These are phyloP conservation scores for Pachyrhizus erosus DNA, from an alignment of 306 rosid genomes.

Conservation along the genomic window DNA sequence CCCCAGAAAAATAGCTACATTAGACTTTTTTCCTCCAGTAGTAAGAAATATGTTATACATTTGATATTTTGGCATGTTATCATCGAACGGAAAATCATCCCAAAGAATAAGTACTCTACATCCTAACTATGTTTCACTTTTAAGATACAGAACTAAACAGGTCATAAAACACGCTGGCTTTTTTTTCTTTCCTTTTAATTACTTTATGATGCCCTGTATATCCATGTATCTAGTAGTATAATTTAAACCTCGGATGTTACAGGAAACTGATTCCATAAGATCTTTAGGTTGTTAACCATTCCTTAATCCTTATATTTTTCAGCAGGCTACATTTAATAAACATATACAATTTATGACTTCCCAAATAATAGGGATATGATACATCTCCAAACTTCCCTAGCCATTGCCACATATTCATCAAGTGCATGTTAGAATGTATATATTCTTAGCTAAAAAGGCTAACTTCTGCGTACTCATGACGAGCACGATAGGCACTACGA, in stretches of 20 bases:
- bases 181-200: neutral
- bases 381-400: neutral
- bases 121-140: neutral
- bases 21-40: neutral
- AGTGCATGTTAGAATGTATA: neutral
- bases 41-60: neutral
- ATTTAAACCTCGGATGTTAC: neutral
- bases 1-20: neutral
- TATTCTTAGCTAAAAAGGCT: neutral
- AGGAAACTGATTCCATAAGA: neutral
- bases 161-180: neutral
- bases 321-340: neutral
- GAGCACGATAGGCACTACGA: neutral
- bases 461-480: neutral
- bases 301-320: neutral
- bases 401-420: neutral
- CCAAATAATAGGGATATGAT: neutral
- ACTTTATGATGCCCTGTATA: neutral
- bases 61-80: neutral
- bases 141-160: neutral
- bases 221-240: neutral
- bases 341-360: neutral
- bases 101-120: neutral
- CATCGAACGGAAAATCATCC: neutral
- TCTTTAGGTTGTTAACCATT: neutral